A percentile compares a stretch with the other conserved stretches of the same genome.
Conservation (phyloP, 148 eudicot species). For the Hydrangea macrophylla region DNA sequence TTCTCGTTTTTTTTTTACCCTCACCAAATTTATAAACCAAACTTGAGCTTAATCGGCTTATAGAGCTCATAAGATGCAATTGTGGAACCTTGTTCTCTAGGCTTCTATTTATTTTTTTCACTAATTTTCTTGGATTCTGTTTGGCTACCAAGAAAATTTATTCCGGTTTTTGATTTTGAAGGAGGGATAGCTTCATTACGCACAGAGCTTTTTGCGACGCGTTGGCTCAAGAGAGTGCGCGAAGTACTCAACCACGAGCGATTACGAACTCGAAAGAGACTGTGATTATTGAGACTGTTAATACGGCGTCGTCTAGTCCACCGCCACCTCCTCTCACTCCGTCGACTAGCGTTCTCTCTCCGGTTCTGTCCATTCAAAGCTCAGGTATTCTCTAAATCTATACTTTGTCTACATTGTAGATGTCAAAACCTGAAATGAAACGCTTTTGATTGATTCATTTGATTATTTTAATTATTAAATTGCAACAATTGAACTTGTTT, state of each 20-base stretch:
- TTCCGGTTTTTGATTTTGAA: slow-evolving; percentile 14
- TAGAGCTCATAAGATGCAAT: too few species aligned
- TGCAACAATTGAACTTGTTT: background rate
- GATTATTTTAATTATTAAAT: too few species aligned
- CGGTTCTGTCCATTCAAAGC: slow-evolving; percentile 63
- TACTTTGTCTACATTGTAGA: slow-evolving; percentile 9
- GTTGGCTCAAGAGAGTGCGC: slow-evolving; percentile 58
- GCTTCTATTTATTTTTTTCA: slow-evolving; percentile 13
- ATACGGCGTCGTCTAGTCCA: slow-evolving; percentile 28
- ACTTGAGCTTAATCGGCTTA: too few species aligned
- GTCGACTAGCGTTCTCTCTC: slow-evolving; percentile 53
- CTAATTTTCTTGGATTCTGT: too few species aligned
- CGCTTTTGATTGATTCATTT: background rate
- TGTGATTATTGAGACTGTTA: slow-evolving; percentile 21
- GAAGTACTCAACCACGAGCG: slow-evolving; percentile 19
- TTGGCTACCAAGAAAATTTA: slow-evolving; percentile 3
- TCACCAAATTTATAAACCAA: too few species aligned
- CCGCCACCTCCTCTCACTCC: slow-evolving; percentile 52
- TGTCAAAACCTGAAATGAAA: slow-evolving; percentile 7
- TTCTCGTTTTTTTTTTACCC: too few species aligned
- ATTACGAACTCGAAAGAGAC: slow-evolving; percentile 7
- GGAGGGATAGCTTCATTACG: slow-evolving; percentile 82
- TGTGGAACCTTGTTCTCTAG: too few species aligned
- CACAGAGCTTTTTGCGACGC: slow-evolving; percentile 84
- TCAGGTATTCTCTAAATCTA: slow-evolving; percentile 40